Evolutionary conservation across 768 basidiomycete species (phyloP), one percentile per base, ranked within the genome.

Genomic region (Ephemerocybe angulata): DNA sequence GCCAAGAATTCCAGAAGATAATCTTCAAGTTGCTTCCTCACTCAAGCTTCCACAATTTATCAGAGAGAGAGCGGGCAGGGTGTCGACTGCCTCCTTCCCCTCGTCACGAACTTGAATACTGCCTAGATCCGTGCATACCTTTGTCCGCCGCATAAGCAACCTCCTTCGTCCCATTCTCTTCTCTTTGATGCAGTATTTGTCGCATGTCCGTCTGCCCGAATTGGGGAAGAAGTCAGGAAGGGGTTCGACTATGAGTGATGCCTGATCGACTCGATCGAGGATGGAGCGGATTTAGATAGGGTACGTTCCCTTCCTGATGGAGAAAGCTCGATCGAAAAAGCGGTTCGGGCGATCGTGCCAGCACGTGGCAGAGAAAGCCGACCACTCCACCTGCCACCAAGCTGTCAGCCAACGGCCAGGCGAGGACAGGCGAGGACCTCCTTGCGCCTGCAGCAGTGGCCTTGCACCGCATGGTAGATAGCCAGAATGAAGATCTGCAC

Each of bases 221-320:
- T 41, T 41, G 38, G 53, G 33, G 52, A 48, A 42, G 43, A 54
- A n/a, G n/a, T n/a, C n/a, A n/a, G n/a, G n/a, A 41, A 58, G 38
- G 30, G 49, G 37, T 41, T 38, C 38, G 6, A n/a, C n/a, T n/a
- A 19, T 6, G 38, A 41, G 31, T 49, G 61, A 58, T 62, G 37
- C 57, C 24, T 54, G 55, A 57, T 60, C 55, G 54, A 56, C 57
- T 24, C 53, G 55, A 57, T 60, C 55, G 54, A 56, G 28, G 43
- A 6, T 17, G 28, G 27, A 37, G 50, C 54, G 57, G 55, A 46
- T 42, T 58, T 55, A 57, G 58, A 58, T 57, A 38, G 60, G 52
- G 27, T 50, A n/a, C n/a, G n/a, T 25, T 43, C 30, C 35, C 52
- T 25, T 56, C 56, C 46, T 49, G 59, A 56, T 52, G 53, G 52